Conservation (phyloP, 371 early-diverging fungal species). For the Sporodiniella umbellata region DNA sequence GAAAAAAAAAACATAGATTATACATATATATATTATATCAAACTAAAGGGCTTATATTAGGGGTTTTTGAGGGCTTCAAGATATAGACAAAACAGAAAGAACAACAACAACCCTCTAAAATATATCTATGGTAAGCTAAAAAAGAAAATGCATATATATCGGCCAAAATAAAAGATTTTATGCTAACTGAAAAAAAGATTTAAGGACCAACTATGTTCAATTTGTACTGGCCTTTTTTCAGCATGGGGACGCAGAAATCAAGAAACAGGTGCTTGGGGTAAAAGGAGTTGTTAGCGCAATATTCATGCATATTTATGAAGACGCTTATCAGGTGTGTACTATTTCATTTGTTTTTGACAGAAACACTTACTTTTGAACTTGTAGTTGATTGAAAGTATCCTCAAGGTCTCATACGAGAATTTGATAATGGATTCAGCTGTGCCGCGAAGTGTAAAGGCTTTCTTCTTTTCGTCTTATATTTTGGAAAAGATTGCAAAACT, state of each 20-base stretch:
- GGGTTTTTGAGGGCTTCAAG: slow-evolving; percentile 42
- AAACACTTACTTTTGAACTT: neutral
- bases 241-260: slow-evolving; percentile 64
- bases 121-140: slow-evolving; percentile 39
- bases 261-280: slow-evolving; percentile 64
- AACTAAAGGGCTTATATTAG: too few species aligned
- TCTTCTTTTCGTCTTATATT: slow-evolving; percentile 67
- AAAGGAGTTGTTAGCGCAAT: slow-evolving; percentile 66
- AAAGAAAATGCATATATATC: neutral
- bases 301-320: slow-evolving; percentile 63
- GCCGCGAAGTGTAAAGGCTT: slow-evolving; percentile 50
- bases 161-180: too few species aligned
- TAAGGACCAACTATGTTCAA: slow-evolving; percentile 67
- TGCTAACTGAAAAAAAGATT: slow-evolving; percentile 31
- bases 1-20: neutral
- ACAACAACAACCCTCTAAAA: slow-evolving; percentile 32
- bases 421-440: slow-evolving; percentile 66
- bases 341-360: neutral
- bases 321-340: slow-evolving; percentile 59
- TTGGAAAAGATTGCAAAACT: slow-evolving; percentile 66
- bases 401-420: slow-evolving; percentile 53
- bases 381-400: slow-evolving; percentile 60
- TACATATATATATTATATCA: neutral
- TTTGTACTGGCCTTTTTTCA: slow-evolving; percentile 77
- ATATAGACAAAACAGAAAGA: slow-evolving; percentile 39